Conservation (phyloP, 2,329 filamentous ascomycete species). For the Zelopaecilomyces penicillatus region DNA sequence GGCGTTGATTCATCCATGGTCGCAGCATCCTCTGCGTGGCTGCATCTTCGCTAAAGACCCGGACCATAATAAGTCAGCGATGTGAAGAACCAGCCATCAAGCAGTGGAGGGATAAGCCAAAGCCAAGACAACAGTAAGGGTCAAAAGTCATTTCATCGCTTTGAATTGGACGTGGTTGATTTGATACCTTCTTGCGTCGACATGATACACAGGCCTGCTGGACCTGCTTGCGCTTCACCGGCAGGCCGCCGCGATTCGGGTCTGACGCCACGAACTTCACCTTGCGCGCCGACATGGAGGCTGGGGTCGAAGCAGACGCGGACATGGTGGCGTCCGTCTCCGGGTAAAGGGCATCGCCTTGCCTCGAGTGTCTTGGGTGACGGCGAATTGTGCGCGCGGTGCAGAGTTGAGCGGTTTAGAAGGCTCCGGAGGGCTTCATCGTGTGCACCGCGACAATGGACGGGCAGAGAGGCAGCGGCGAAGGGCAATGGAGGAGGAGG, state of each 20-base stretch:
- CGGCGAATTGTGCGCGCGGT: too few species aligned
- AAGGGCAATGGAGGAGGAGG: too few species aligned
- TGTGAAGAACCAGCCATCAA: neutral
- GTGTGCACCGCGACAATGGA: too few species aligned
- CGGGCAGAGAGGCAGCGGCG: too few species aligned
- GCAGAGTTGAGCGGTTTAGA: too few species aligned
- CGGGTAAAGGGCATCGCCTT: too few species aligned
- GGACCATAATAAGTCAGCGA: conserved; percentile 1
- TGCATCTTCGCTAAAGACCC: conserved; percentile 31
- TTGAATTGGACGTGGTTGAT: neutral
- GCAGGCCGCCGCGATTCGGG: conserved; percentile 38
- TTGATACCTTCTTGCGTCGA: conserved; percentile 43
- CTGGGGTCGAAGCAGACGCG: conserved; percentile 8
- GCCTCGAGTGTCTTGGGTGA: too few species aligned
- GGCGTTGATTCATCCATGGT: conserved; percentile 17
- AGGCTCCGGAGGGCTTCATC: too few species aligned
- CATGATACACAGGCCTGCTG: conserved; percentile 49
- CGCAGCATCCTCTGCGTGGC: conserved; percentile 29
- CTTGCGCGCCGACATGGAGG: conserved; percentile 11
- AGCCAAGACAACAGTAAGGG: neutral
- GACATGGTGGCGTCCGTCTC: conserved; percentile 13
- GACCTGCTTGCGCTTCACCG: conserved; percentile 52
- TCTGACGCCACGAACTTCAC: conserved; percentile 53
- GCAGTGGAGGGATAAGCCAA: neutral
- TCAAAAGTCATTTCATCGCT: neutral